phyloP scores from a whole-genome alignment of 495 filamentous ascomycete genomes.

The Aspergillus bertholletiae region DNA sequence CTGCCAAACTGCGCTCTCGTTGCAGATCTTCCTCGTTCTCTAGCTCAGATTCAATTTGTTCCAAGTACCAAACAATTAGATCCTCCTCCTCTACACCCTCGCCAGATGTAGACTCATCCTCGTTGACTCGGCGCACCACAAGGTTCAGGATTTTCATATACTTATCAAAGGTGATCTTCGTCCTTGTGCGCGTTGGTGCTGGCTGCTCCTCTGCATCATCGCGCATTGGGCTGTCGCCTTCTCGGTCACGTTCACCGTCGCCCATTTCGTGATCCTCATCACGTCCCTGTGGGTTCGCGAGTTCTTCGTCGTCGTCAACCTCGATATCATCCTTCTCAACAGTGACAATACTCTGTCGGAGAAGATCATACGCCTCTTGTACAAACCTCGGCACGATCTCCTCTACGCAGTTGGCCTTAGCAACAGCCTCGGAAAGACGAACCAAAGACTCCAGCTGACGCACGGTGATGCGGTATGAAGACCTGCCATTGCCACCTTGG shows the following conservation, averaged over 20 bases:
- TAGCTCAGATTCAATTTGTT: slow-evolving; percentile 85
- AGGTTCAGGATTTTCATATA: slow-evolving; percentile 87
- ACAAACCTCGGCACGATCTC: slow-evolving; percentile 84
- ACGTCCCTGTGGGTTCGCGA: slow-evolving; percentile 9
- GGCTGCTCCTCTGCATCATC: slow-evolving; percentile 43
- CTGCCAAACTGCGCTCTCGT: slow-evolving; percentile 69
- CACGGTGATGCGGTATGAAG: slow-evolving; percentile 95
- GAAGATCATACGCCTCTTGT: slow-evolving; percentile 81
- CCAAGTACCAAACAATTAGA: slow-evolving; percentile 86
- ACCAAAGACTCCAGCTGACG: slow-evolving; percentile 95
- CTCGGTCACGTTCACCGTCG: slow-evolving; percentile 49
- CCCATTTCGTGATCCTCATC: slow-evolving; percentile 39
- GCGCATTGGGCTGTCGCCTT: slow-evolving; percentile 71
- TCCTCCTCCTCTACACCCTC: slow-evolving; percentile 88
- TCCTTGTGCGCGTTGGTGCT: slow-evolving; percentile 55
- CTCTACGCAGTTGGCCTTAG: slow-evolving; percentile 94
- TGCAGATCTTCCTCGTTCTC: slow-evolving; percentile 74
- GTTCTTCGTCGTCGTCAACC: slow-evolving; percentile 72
- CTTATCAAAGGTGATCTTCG: slow-evolving; percentile 92
- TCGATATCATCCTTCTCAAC: slow-evolving; percentile 98
- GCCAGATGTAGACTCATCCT: slow-evolving; percentile 65
- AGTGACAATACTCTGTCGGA: slow-evolving; percentile 91
- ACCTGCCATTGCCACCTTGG: slow-evolving; percentile 87
- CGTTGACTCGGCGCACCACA: slow-evolving; percentile 76
- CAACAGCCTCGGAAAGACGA: slow-evolving; percentile 89